phyloP scores from a whole-genome alignment of 352 stramenopile genomes.

The Phytophthora meadii region DNA sequence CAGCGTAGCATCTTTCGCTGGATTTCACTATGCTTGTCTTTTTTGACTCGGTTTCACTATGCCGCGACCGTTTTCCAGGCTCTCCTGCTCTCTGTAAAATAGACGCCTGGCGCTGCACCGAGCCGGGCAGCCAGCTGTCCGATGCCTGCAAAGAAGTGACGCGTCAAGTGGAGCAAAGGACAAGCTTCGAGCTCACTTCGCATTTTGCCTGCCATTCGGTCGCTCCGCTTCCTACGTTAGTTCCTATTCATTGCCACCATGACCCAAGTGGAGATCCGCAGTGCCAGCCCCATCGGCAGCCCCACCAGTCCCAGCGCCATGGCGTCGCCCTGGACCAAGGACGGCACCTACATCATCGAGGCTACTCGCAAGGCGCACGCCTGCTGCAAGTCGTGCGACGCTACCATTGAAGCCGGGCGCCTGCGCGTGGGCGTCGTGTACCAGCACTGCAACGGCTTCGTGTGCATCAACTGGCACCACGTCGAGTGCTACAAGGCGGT shows the following conservation, averaged over 20 bases:
- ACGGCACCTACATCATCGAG: conserved; percentile 85
- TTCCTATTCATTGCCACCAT: conserved; percentile 9
- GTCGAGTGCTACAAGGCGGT: conserved; percentile 80
- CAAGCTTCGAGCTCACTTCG: conserved; percentile 32
- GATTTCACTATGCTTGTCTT: neutral
- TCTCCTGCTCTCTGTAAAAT: conserved; percentile 20
- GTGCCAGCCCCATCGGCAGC: conserved; percentile 36
- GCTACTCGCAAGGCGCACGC: conserved; percentile 68
- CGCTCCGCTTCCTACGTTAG: neutral
- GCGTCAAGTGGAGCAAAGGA: conserved; percentile 13
- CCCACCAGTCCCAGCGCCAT: conserved; percentile 42
- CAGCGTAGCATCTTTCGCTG: neutral
- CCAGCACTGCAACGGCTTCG: conserved; percentile 83
- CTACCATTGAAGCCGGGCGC: conserved; percentile 66
- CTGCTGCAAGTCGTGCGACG: conserved; percentile 81
- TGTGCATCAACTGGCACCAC: conserved; percentile 89
- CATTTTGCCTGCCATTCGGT: conserved; percentile 21
- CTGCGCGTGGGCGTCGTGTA: conserved; percentile 82
- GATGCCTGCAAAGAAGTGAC: conserved; percentile 15
- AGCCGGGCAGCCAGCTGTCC: neutral
- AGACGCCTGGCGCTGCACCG: conserved; percentile 3
- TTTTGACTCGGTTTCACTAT: conserved; percentile 10
- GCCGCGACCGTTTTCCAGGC: conserved; percentile 7
- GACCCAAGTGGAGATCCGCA: conserved; percentile 36
- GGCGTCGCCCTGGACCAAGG: conserved; percentile 75